A percentile compares a stretch with the other conserved stretches of the same genome.
These are phyloP conservation scores for Starmerella davenportii DNA, from an alignment of 805 yeast species.

Conservation along the genomic window DNA sequence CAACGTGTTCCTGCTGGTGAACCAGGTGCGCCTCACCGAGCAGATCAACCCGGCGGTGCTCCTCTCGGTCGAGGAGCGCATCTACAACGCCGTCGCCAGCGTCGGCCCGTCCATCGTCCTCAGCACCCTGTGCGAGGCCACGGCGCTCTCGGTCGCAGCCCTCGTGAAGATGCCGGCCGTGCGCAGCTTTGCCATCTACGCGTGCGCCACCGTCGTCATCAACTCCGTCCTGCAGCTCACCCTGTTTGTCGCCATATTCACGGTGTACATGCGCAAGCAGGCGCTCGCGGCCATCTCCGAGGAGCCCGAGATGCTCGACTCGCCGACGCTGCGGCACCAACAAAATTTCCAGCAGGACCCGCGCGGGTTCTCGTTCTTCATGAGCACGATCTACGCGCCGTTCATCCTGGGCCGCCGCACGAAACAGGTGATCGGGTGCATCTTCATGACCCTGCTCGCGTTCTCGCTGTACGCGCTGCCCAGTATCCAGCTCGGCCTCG, in stretches of 20 bases:
- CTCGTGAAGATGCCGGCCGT: constrained; percentile 91
- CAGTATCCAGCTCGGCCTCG: constrained; percentile 56
- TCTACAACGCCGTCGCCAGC: constrained; percentile 45
- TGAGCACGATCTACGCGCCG: constrained; percentile 45
- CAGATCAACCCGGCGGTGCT: constrained; percentile 26
- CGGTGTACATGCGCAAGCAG: constrained; percentile 33
- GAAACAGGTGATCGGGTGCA: constrained; percentile 31
- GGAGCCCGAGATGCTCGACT: constrained; percentile 4
- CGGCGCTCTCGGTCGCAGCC: constrained; percentile 63
- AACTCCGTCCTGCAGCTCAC: constrained; percentile 70
- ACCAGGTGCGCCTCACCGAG: constrained; percentile 47
- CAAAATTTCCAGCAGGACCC: constrained; percentile 8
- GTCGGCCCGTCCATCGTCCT: constrained; percentile 78
- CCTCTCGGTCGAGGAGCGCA: constrained; percentile 37
- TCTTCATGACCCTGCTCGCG: constrained; percentile 48
- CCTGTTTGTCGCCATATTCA: constrained; percentile 49
- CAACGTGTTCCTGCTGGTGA: constrained; percentile 71
- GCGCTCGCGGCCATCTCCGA: constrained; percentile 22
- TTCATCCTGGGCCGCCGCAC: constrained; percentile 32
- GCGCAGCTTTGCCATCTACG: constrained; percentile 74
- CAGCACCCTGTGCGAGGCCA: constrained; percentile 60
- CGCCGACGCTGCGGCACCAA: constrained; percentile 8
- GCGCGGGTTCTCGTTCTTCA: constrained; percentile 8
- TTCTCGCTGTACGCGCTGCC: constrained; percentile 56
- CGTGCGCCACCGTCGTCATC: constrained; percentile 67